Evolutionary conservation across 2,329 filamentous ascomycete genomes (phyloP).

Genomic region (Zasmidium citrigriseum): DNA sequence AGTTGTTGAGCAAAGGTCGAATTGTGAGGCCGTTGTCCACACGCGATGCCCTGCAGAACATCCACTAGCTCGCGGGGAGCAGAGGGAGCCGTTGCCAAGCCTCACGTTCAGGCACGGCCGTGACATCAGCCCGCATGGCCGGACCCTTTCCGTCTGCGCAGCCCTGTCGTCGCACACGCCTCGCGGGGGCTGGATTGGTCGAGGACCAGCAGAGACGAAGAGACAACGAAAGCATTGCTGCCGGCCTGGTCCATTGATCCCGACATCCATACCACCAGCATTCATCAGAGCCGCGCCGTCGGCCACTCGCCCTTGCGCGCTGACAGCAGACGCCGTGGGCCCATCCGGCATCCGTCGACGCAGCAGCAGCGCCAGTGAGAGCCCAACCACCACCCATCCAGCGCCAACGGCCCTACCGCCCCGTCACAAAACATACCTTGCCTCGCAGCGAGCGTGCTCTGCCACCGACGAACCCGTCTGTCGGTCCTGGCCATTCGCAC

Average conservation of each 20-base stretch:
- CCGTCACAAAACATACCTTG: neutral
- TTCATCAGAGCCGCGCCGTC: neutral
- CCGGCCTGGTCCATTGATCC: neutral
- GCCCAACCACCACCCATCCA: neutral
- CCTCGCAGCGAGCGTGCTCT: neutral
- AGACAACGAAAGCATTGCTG: neutral
- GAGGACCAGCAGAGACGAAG: neutral
- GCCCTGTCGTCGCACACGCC: neutral
- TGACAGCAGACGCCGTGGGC: neutral
- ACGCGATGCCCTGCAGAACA: too few relatives aligned
- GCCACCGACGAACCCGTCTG: too few relatives aligned
- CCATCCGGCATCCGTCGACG: too few relatives aligned
- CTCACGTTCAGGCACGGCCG: too few relatives aligned
- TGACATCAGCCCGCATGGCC: slow-evolving; percentile 1
- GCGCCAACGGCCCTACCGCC: neutral
- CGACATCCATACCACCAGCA: neutral
- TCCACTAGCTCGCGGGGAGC: too few relatives aligned
- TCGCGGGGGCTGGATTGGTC: neutral
- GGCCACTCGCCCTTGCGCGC: neutral
- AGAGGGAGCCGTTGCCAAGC: neutral
- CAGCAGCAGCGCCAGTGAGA: neutral
- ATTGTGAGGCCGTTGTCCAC: too few relatives aligned
- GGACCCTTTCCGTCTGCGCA: neutral
- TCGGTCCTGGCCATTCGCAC: neutral
- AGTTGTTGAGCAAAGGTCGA: too few relatives aligned